A percentile compares a stretch with the other conserved stretches of the same genome.
These are phyloP conservation scores for Beauveria australis DNA, from an alignment of 2,329 filamentous ascomycete genomes.

Conservation along the genomic window DNA sequence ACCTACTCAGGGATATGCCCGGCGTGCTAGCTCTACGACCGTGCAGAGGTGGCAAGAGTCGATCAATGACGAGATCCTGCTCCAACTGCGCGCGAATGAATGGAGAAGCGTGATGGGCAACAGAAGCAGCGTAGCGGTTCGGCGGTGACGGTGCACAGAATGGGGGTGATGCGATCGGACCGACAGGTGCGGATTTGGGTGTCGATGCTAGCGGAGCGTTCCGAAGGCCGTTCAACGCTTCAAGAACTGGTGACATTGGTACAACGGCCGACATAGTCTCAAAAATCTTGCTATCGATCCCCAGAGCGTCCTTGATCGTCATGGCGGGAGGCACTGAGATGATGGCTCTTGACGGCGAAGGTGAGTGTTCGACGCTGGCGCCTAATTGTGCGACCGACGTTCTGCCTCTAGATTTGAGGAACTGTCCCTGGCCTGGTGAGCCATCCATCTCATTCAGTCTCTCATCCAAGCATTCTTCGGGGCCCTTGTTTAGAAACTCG, in stretches of 20 bases:
- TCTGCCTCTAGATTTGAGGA: conserved; percentile 21
- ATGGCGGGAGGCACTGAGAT: conserved; percentile 4
- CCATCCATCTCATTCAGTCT: conserved; percentile 35
- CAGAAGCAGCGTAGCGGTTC: conserved; percentile 21
- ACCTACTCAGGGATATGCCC: conserved; percentile 24
- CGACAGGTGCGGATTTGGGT: conserved; percentile 20
- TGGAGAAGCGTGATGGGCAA: conserved; percentile 22
- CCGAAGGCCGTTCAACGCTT: conserved; percentile 19
- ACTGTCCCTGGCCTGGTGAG: conserved; percentile 22
- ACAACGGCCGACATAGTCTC: conserved; percentile 12
- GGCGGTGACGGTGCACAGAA: conserved; percentile 20
- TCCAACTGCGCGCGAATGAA: conserved; percentile 28
- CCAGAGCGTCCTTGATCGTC: conserved; percentile 23
- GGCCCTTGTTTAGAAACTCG: conserved; percentile 48
- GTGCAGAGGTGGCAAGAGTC: conserved; percentile 27
- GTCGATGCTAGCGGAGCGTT: conserved; percentile 1
- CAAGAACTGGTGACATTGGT: conserved; percentile 24
- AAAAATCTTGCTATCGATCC: conserved; percentile 22
- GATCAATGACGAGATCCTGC: conserved; percentile 30
- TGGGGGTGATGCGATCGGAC: conserved; percentile 17
- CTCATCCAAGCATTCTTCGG: conserved; percentile 45
- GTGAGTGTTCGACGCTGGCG: background rate
- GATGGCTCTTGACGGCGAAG: background rate
- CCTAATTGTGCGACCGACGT: conserved; percentile 17
- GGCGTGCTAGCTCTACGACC: conserved; percentile 14